Conservation (phyloP, 441 rosid genomes). For the Mallotus repandus region DNA sequence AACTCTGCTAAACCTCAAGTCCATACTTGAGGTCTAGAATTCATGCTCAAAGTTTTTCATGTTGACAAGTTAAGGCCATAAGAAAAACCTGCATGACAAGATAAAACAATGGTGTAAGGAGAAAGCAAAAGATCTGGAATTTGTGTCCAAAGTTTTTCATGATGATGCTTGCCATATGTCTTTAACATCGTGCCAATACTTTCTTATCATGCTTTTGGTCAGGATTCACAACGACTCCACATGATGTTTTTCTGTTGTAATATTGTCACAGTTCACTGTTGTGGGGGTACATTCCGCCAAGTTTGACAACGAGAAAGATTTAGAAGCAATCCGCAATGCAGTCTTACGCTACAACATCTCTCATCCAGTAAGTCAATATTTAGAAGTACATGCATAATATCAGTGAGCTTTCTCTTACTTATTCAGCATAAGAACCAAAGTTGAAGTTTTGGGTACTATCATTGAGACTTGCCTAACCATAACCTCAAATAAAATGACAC, state of each 20-base stretch:
- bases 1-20: neutral
- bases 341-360: slow-evolving; percentile 80
- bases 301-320: slow-evolving; percentile 95
- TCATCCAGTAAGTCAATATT: slow-evolving; percentile 69
- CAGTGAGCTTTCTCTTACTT: neutral
- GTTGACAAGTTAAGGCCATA: neutral
- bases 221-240: neutral
- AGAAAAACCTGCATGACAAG: neutral
- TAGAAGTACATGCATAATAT: slow-evolving; percentile 11
- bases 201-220: neutral
- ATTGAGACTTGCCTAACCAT: too few relatives aligned
- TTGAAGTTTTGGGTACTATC: neutral
- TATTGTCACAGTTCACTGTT: slow-evolving; percentile 67
- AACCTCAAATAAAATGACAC: too few relatives aligned
- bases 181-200: neutral
- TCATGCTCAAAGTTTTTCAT: too few relatives aligned
- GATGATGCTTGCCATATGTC: neutral
- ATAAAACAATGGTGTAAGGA: neutral
- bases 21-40: neutral
- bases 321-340: slow-evolving; percentile 90
- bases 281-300: slow-evolving; percentile 99
- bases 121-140: neutral
- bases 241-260: slow-evolving; percentile 6
- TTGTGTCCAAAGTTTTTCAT: neutral
- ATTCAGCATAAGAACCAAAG: neutral